Percentiles rank a stretch among this genome's conserved stretches.
Evolutionary conservation across 495 filamentous ascomycete genomes (phyloP).

Genomic region (Cercophora sp.): DNA sequence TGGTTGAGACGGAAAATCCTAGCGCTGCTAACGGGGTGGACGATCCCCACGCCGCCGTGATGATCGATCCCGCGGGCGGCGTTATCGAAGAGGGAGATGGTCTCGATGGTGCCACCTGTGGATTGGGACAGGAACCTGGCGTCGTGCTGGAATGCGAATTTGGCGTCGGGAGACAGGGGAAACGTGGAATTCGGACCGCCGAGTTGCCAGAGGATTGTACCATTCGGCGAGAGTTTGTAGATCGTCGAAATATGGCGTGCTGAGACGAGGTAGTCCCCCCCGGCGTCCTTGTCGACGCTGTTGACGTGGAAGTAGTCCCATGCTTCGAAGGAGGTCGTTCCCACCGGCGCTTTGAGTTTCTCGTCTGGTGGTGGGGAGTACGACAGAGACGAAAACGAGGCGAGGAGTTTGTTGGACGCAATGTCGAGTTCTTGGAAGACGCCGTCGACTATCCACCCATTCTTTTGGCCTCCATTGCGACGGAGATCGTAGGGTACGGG

Average conservation of each 20-base stretch:
- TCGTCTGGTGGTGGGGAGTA: not conserved
- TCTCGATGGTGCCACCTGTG: slow-evolving; percentile 37
- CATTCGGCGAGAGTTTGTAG: slow-evolving; percentile 54
- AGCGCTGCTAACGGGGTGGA: slow-evolving; percentile 37
- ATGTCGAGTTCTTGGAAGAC: slow-evolving; percentile 48
- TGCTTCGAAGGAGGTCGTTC: slow-evolving; percentile 23
- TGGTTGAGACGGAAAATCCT: slow-evolving; percentile 53
- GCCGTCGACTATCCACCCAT: slow-evolving; percentile 2
- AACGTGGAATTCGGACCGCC: slow-evolving; percentile 48
- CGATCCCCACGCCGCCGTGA: slow-evolving; percentile 37
- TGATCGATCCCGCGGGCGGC: too few relatives aligned
- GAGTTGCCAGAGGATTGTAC: slow-evolving; percentile 51
- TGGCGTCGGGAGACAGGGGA: slow-evolving; percentile 42
- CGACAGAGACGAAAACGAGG: too few relatives aligned
- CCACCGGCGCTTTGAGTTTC: slow-evolving; percentile 42
- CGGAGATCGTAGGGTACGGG: not conserved
- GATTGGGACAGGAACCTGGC: slow-evolving; percentile 49
- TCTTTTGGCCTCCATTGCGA: not conserved
- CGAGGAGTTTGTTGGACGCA: slow-evolving; percentile 44
- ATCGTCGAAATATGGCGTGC: slow-evolving; percentile 51
- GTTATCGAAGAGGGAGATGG: slow-evolving; percentile 57
- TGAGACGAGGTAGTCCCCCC: slow-evolving; percentile 56
- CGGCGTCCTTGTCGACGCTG: slow-evolving; percentile 51
- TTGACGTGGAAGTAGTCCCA: slow-evolving; percentile 64
- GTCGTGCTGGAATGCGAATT: slow-evolving; percentile 58